These are phyloP conservation scores for Sporothrix pallida DNA, from an alignment of 2,329 filamentous ascomycete genomes.

Conservation along the genomic window DNA sequence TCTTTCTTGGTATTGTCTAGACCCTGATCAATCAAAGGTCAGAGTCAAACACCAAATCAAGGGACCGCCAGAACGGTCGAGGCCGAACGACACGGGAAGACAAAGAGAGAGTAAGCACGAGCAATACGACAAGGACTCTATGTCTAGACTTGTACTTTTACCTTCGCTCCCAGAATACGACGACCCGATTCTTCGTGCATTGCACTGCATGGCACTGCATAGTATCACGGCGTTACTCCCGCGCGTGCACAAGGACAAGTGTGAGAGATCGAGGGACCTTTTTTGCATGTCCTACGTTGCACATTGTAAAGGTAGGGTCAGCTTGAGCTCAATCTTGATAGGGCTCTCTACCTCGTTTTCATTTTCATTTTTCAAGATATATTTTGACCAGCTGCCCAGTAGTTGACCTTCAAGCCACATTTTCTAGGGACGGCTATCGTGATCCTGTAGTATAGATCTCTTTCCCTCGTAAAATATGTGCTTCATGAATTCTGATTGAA, in stretches of 20 bases:
- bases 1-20: not conserved
- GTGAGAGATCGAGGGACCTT: not conserved
- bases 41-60: too few species aligned
- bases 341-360: too few species aligned
- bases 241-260: not conserved
- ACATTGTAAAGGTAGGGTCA: not conserved
- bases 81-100: too few species aligned
- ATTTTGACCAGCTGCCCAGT: not conserved
- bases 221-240: not conserved
- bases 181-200: not conserved
- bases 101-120: too few species aligned
- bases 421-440: not conserved
- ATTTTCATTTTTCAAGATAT: not conserved
- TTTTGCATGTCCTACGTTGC: not conserved
- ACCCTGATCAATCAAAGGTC: not conserved
- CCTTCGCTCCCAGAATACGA: not conserved
- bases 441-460: not conserved
- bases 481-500: too few species aligned
- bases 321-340: not conserved
- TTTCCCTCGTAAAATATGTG: not conserved
- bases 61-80: too few species aligned
- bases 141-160: not conserved
- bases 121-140: not conserved
- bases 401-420: not conserved
- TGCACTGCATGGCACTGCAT: slow-evolving; percentile 4